Percentiles rank a stretch among this genome's conserved stretches.
phyloP scores from a whole-genome alignment of 495 filamentous ascomycete species.

The Podospora sp. region DNA sequence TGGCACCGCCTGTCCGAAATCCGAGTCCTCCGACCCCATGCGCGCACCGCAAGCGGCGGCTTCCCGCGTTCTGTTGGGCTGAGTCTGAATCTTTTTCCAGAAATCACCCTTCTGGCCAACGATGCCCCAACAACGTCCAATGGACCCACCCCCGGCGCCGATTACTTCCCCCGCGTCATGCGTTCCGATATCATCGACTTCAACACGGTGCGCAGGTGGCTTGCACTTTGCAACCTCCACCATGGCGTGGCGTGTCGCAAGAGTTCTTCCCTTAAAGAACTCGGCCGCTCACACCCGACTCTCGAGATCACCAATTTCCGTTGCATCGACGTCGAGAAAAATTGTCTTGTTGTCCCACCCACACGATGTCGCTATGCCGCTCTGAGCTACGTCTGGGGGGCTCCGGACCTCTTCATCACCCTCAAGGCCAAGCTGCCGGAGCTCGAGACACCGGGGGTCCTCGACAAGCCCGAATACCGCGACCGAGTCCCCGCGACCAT shows the following conservation, averaged over 20 bases:
- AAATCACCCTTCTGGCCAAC: conserved; percentile 3
- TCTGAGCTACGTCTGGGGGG: conserved; percentile 31
- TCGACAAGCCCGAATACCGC: conserved; percentile 2
- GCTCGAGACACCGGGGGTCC: neutral
- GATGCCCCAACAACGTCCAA: neutral
- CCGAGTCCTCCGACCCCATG: neutral
- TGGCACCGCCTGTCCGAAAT: neutral
- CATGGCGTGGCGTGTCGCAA: conserved; percentile 18
- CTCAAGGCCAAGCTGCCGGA: conserved; percentile 3
- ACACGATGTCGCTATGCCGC: conserved; percentile 25
- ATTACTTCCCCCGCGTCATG: conserved; percentile 14
- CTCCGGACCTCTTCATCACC: conserved; percentile 2
- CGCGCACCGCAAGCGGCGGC: neutral
- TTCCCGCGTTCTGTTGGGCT: neutral
- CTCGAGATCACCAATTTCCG: conserved; percentile 13
- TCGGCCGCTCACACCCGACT: conserved; percentile 13
- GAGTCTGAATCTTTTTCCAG: neutral
- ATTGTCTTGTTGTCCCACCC: conserved; percentile 12
- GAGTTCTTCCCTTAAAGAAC: neutral
- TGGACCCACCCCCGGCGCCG: neutral
- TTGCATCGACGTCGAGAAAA: conserved; percentile 22
- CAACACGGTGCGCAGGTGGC: conserved; percentile 15
- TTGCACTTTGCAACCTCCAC: conserved; percentile 9
- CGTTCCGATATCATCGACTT: conserved; percentile 18
- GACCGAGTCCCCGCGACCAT: conserved; percentile 29